Percentiles rank a stretch among this genome's conserved stretches.
Evolutionary conservation across 176 grass and related monocot genomes (phyloP).

Genomic region (Chrysopogon serrulatus): DNA sequence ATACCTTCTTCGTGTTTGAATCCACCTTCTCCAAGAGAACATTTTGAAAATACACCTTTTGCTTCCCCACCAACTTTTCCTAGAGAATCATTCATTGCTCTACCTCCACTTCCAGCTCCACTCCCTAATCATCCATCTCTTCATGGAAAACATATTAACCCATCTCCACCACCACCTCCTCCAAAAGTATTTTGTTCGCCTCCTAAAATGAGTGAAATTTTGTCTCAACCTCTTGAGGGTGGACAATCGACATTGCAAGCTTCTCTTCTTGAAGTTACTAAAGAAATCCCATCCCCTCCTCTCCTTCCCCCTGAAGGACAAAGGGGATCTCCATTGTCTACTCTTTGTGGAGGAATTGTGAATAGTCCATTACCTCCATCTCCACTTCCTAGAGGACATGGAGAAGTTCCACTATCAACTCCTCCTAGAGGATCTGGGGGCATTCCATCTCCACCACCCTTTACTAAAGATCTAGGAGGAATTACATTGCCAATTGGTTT

Average conservation of each 20-base stretch:
- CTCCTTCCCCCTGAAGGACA: neutral
- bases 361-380: neutral
- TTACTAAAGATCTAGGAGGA: neutral
- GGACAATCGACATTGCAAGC: neutral
- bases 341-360: neutral
- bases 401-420: neutral
- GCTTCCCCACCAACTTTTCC: neutral
- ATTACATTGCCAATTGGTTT: neutral
- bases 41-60: neutral
- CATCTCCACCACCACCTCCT: neutral
- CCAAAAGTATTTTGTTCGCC: too few relatives aligned
- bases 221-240: neutral
- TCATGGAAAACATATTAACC: neutral
- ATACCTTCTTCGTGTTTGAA: neutral
- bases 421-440: neutral
- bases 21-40: neutral
- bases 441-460: neutral
- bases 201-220: neutral
- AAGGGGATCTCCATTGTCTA: conserved; percentile 7
- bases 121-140: neutral
- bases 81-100: neutral
- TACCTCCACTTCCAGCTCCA: neutral
- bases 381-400: neutral
- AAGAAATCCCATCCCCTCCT: conserved; percentile 11
- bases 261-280: conserved; percentile 2